These are phyloP conservation scores for Tilletia setariae DNA, from an alignment of 1,284 basidiomycete genomes.

Conservation along the genomic window DNA sequence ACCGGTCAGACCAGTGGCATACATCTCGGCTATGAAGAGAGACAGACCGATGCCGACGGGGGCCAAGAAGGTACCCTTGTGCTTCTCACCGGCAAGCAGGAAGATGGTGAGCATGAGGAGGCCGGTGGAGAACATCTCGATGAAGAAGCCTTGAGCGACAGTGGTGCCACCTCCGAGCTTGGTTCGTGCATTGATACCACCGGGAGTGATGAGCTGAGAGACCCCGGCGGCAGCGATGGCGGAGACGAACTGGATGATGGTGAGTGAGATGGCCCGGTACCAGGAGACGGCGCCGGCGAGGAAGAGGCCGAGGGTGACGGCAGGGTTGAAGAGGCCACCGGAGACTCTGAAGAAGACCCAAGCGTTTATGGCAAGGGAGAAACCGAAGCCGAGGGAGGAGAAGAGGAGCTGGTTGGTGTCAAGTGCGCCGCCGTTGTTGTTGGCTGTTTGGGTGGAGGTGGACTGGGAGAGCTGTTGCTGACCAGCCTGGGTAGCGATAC, in stretches of 20 bases:
- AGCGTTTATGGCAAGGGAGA: slow-evolving; percentile 56
- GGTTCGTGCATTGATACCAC: slow-evolving; percentile 55
- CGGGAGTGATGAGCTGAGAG: slow-evolving; percentile 54
- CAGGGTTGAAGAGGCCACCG: slow-evolving; percentile 55
- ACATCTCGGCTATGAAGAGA: slow-evolving; percentile 31
- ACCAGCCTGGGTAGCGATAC: slow-evolving; percentile 36
- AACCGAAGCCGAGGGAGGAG: slow-evolving; percentile 58
- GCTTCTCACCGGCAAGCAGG: slow-evolving; percentile 59
- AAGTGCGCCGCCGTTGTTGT: slow-evolving; percentile 20
- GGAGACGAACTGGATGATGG: slow-evolving; percentile 56
- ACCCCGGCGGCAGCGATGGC: slow-evolving; percentile 58
- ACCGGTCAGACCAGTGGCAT: slow-evolving; percentile 38
- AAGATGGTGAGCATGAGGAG: slow-evolving; percentile 56
- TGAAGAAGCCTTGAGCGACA: slow-evolving; percentile 44
- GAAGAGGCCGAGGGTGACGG: slow-evolving; percentile 57
- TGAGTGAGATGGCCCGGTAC: slow-evolving; percentile 55
- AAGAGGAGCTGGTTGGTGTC: slow-evolving; percentile 54
- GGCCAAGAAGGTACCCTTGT: slow-evolving; percentile 53
- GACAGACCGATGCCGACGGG: slow-evolving; percentile 42
- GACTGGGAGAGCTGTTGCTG: slow-evolving; percentile 20
- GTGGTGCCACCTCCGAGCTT: slow-evolving; percentile 49
- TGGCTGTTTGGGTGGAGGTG: slow-evolving; percentile 19
- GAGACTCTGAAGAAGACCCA: slow-evolving; percentile 57
- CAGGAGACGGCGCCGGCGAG: slow-evolving; percentile 57
- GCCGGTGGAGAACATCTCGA: slow-evolving; percentile 59